Percentiles rank a stretch among this genome's conserved stretches.
Conservation (phyloP, 257 asterid genomes). For the Jacaranda copaia region DNA sequence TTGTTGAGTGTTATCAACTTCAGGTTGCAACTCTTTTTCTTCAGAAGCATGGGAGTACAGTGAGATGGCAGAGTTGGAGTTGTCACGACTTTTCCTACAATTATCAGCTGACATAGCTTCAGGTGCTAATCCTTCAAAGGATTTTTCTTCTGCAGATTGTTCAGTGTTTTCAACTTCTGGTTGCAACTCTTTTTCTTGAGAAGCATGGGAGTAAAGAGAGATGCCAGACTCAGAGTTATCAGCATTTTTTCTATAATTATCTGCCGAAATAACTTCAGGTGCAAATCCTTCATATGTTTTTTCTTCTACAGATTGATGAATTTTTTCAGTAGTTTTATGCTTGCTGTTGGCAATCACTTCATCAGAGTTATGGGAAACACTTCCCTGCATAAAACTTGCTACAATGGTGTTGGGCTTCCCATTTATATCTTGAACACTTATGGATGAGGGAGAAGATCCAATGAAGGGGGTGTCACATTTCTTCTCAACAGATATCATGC, state of each 20-base stretch:
- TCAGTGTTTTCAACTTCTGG: constrained; percentile 19
- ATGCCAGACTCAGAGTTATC: background rate
- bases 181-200: too few relatives aligned
- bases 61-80: background rate
- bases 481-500: constrained; percentile 64
- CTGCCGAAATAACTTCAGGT: constrained; percentile 33
- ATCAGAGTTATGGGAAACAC: constrained; percentile 35
- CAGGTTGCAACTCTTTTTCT: too few relatives aligned
- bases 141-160: constrained; percentile 36
- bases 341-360: constrained; percentile 35
- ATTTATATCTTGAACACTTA: constrained; percentile 42
- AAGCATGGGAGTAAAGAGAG: background rate
- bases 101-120: constrained; percentile 31
- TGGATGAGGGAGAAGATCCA: constrained; percentile 54
- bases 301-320: constrained; percentile 34
- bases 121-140: constrained; percentile 34
- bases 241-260: constrained; percentile 10
- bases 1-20: constrained; percentile 23
- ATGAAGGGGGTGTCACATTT: constrained; percentile 43
- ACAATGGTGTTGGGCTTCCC: constrained; percentile 37
- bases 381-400: constrained; percentile 41
- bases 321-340: constrained; percentile 18
- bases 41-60: background rate
- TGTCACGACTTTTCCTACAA: background rate
- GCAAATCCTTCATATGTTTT: constrained; percentile 34